Base-by-base conservation (phyloP, 257 asterid genomes). In the Solanum commersonii region DNA sequence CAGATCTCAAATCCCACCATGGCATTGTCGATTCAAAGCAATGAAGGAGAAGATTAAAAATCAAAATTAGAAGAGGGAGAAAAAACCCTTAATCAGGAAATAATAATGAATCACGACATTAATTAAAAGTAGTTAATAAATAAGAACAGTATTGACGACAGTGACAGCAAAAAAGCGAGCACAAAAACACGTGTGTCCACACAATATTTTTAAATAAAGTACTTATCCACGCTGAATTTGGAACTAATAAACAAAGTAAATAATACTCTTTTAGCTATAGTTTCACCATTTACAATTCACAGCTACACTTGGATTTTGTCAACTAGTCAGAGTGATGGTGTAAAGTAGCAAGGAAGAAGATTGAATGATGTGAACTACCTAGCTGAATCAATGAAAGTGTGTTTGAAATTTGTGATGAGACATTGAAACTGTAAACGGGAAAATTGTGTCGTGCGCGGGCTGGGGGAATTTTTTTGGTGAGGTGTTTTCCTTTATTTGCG, bases 1-100 rank as follows among this genome's bases (percentile, higher is more conserved):
- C 76, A 86, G 94, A 88, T 91, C 93, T 89, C 63, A 89, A 89
- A 84, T 88, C 90, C 91, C 89, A 88, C 88, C 90, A 84, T 70
- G 92, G 83, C 96, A 94, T 94, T 59, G 87, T 84, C 9, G 44
- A 87, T 59, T 34, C 83, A 72, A 31, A 77, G 16, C 18, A 93
- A 59, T 84, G 38, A 78, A 86, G 6, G 40, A n/a, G 84, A 11
- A 82, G 40, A 33, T 27, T 60, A 60, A 31, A 38, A 44, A 2
- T 71, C 27, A 27, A 25, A 25, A 68, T 38, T 65, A 3, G 71
- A 23, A 23, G 12, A 40, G 56, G 71, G 38, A 38, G 38, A 35
- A 20, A 38, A 67, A 71, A 37, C 18, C 14, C 46, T 68, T 13
- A 27, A 46, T 16, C n/a, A 65, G 11, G 18, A 87, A 22, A 11